These are phyloP conservation scores for Termitomyces sp. DNA, from an alignment of 768 basidiomycete genomes.

Conservation along the genomic window DNA sequence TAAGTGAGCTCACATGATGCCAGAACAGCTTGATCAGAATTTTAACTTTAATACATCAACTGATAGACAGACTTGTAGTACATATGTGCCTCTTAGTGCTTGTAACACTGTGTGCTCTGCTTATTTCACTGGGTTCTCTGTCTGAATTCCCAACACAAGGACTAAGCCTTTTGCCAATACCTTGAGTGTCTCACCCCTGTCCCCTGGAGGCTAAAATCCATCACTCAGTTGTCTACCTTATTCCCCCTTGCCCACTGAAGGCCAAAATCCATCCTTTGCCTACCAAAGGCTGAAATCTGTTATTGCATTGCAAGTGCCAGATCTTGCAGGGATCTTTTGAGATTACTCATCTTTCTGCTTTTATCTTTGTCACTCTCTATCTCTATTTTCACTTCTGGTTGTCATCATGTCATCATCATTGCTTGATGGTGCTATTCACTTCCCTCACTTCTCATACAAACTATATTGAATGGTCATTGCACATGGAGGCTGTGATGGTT, in stretches of 20 bases:
- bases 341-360: background rate
- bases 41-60: background rate
- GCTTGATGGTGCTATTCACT: too few species aligned
- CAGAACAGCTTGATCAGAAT: background rate
- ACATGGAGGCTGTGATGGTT: background rate
- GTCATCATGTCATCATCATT: background rate
- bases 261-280: background rate
- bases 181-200: background rate
- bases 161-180: background rate
- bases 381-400: background rate
- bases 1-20: background rate
- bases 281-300: background rate
- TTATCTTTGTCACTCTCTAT: background rate
- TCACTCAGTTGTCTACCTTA: too few species aligned
- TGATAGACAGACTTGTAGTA: background rate
- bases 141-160: background rate
- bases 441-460: conserved; percentile 1
- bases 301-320: background rate
- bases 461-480: background rate
- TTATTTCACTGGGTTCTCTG: background rate
- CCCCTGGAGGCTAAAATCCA: background rate
- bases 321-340: background rate
- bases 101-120: background rate
- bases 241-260: background rate
- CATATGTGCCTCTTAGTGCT: background rate